Evolutionary conservation across 2,329 filamentous ascomycete species (phyloP).

Genomic region (Cordyceps cateniannulata): DNA sequence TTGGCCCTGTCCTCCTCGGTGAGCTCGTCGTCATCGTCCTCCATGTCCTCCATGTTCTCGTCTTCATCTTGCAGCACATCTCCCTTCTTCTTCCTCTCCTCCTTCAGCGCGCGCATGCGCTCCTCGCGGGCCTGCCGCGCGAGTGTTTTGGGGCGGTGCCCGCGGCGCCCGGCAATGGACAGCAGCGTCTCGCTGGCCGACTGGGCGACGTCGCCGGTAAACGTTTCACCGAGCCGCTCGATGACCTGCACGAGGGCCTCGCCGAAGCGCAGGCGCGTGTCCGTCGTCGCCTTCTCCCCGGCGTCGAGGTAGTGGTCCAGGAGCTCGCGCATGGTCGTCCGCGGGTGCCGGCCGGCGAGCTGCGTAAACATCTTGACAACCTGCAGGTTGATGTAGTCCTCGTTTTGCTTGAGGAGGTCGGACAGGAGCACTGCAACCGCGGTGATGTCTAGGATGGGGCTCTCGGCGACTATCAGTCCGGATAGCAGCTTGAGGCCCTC

Average conservation of each 20-base stretch:
- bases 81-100: slow-evolving; percentile 14
- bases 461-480: slow-evolving; percentile 46
- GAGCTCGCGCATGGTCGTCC: slow-evolving; percentile 54
- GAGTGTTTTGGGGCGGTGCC: slow-evolving; percentile 53
- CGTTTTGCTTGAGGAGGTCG: slow-evolving; percentile 56
- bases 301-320: slow-evolving; percentile 62
- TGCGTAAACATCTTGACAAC: slow-evolving; percentile 59
- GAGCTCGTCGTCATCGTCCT: slow-evolving; percentile 38
- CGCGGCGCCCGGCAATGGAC: slow-evolving; percentile 57
- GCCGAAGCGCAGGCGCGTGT: slow-evolving; percentile 61
- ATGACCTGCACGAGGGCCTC: slow-evolving; percentile 60
- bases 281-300: slow-evolving; percentile 50
- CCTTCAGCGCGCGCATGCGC: slow-evolving; percentile 40
- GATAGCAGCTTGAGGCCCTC: slow-evolving; percentile 59
- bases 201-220: slow-evolving; percentile 46
- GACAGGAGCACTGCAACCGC: slow-evolving; percentile 57
- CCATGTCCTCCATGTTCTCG: slow-evolving; percentile 36
- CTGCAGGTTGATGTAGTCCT: slow-evolving; percentile 67
- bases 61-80: slow-evolving; percentile 28
- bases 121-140: slow-evolving; percentile 47
- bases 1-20: slow-evolving; percentile 37
- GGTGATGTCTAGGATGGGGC: slow-evolving; percentile 59
- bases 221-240: slow-evolving; percentile 51
- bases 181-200: slow-evolving; percentile 53
- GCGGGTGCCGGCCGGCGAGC: slow-evolving; percentile 55